phyloP scores from a whole-genome alignment of 2,329 filamentous ascomycete species.

The Plectosphaerella sp. region DNA sequence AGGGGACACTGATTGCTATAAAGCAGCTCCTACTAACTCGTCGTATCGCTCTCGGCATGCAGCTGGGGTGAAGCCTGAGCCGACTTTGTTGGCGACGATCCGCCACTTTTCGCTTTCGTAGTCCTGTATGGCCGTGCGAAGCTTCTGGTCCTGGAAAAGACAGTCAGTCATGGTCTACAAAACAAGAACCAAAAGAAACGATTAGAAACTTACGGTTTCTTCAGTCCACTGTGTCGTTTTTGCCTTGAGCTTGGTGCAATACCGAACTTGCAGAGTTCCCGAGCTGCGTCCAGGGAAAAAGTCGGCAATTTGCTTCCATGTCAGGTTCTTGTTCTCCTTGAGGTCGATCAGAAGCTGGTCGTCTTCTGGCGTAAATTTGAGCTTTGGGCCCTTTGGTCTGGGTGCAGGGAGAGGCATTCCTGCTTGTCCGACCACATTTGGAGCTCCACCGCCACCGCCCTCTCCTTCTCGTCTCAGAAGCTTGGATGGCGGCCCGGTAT shows the following conservation, averaged over 20 bases:
- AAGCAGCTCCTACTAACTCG: constrained; percentile 49
- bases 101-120: constrained; percentile 93
- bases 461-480: constrained; percentile 58
- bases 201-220: constrained; percentile 66
- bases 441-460: constrained; percentile 52
- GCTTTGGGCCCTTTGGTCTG: constrained; percentile 77
- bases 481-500: constrained; percentile 66
- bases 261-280: constrained; percentile 87
- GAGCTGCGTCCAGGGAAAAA: constrained; percentile 91
- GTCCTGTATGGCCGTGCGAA: constrained; percentile 72
- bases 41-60: constrained; percentile 79
- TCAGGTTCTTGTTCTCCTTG: constrained; percentile 91
- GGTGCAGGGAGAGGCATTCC: constrained; percentile 84
- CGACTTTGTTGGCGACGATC: constrained; percentile 85
- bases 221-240: constrained; percentile 93
- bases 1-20: constrained; percentile 54
- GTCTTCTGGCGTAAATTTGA: constrained; percentile 92
- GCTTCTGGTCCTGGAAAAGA: constrained; percentile 63
- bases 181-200: constrained; percentile 6
- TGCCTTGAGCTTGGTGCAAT: constrained; percentile 91
- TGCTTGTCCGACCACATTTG: constrained; percentile 80
- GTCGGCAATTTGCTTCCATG: constrained; percentile 96
- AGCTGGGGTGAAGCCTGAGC: constrained; percentile 80
- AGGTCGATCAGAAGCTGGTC: constrained; percentile 83
- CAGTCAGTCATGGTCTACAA: not conserved